These are phyloP conservation scores for Eucalyptus cloeziana DNA, from an alignment of 345 rosid genomes.

Conservation along the genomic window DNA sequence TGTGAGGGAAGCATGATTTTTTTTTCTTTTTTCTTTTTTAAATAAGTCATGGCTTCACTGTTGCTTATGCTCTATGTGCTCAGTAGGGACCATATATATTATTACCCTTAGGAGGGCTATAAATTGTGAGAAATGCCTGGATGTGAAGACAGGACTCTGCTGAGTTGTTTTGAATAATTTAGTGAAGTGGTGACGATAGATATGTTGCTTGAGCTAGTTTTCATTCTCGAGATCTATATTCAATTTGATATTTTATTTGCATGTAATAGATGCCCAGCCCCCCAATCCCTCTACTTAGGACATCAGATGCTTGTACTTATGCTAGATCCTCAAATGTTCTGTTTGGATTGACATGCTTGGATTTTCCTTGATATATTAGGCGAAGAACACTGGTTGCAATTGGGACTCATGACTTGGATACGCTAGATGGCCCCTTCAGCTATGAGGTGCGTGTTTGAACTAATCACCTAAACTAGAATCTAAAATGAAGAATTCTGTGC, in stretches of 20 bases:
- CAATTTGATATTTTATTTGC: background rate
- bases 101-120: background rate
- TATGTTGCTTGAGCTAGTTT: background rate
- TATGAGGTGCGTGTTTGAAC: conserved; percentile 56
- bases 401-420: conserved; percentile 97
- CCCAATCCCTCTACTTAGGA: background rate
- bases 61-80: background rate
- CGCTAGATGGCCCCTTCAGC: conserved; percentile 77
- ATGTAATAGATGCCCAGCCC: background rate
- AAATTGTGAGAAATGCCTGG: background rate
- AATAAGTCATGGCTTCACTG: background rate
- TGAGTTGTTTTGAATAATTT: background rate
- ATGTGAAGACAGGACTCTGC: background rate
- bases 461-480: background rate
- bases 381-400: conserved; percentile 82
- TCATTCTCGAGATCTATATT: background rate
- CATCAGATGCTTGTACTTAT: background rate
- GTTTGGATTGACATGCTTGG: background rate
- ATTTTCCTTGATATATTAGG: conserved; percentile 21
- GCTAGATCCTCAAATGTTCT: background rate
- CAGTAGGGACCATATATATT: background rate
- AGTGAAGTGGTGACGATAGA: background rate
- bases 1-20: background rate
- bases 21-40: background rate
- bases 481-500: background rate